Evolutionary conservation across 257 asterid species (phyloP).

Genomic region (Solanum medicagineum): DNA sequence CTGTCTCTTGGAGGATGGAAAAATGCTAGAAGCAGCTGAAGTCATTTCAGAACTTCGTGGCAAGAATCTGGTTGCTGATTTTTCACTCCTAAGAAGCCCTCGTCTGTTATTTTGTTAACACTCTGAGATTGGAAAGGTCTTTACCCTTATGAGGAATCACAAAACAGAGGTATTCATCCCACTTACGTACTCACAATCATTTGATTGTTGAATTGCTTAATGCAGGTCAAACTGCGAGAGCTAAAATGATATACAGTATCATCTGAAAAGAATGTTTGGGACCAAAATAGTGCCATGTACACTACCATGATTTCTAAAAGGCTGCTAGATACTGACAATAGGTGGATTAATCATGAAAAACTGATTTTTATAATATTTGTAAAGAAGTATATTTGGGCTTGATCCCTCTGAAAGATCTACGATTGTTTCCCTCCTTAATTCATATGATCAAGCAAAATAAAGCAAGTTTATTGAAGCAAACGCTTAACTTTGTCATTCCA

Average conservation of each 20-base stretch:
- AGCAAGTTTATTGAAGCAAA: not conserved
- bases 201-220: not conserved
- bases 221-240: not conserved
- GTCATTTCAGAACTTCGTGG: not conserved
- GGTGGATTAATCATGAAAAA: not conserved
- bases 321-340: not conserved
- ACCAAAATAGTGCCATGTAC: not conserved
- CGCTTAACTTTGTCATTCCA: not conserved
- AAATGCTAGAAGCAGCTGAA: not conserved
- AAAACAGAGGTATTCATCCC: not conserved
- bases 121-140: not conserved
- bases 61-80: not conserved
- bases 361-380: not conserved
- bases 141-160: not conserved
- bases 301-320: not conserved
- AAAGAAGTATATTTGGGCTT: not conserved
- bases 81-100: not conserved
- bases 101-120: not conserved
- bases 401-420: not conserved
- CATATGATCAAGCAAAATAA: not conserved
- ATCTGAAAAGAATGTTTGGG: not conserved
- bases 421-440: not conserved
- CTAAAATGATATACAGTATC: not conserved
- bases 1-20: not conserved
- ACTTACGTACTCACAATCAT: not conserved